Percentiles rank a stretch among this genome's conserved stretches.
phyloP scores from a whole-genome alignment of 495 filamentous ascomycete species.

The Mycothermus thermophilus region DNA sequence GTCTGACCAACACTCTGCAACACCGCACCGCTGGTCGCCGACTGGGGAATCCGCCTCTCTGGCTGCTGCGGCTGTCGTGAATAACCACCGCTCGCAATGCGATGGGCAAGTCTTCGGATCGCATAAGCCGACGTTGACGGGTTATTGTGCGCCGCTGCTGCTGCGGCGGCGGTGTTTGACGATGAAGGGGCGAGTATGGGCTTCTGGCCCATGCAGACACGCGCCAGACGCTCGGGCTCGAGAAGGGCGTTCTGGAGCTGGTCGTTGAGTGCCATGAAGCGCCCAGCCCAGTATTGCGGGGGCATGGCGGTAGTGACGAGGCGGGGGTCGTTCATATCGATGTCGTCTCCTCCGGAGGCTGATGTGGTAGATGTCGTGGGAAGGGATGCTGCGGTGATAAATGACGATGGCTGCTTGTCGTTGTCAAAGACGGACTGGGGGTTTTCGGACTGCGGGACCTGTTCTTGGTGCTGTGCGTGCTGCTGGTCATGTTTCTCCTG shows the following conservation, averaged over 20 bases:
- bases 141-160: constrained; percentile 13
- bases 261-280: constrained; percentile 41
- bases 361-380: too few relatives aligned
- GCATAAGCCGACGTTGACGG: constrained; percentile 11
- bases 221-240: constrained; percentile 11
- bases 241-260: constrained; percentile 36
- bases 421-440: too few relatives aligned
- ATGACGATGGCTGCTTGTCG: too few relatives aligned
- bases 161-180: constrained; percentile 1
- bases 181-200: constrained; percentile 13
- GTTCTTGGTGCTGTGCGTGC: too few relatives aligned
- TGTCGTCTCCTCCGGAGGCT: neutral
- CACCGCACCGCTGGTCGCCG: constrained; percentile 17
- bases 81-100: too few relatives aligned
- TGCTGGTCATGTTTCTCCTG: too few relatives aligned
- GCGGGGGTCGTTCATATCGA: constrained; percentile 4
- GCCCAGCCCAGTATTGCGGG: constrained; percentile 40
- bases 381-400: neutral
- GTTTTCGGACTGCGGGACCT: too few relatives aligned
- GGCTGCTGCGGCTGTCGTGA: neutral
- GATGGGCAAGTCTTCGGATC: constrained; percentile 1
- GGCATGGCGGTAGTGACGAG: constrained; percentile 19
- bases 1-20: too few relatives aligned
- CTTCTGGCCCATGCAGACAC: constrained; percentile 5
- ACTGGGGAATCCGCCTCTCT: constrained; percentile 9